Evolutionary conservation across 2,329 filamentous ascomycete species (phyloP).

Genomic region (Domatiomyces globalis): DNA sequence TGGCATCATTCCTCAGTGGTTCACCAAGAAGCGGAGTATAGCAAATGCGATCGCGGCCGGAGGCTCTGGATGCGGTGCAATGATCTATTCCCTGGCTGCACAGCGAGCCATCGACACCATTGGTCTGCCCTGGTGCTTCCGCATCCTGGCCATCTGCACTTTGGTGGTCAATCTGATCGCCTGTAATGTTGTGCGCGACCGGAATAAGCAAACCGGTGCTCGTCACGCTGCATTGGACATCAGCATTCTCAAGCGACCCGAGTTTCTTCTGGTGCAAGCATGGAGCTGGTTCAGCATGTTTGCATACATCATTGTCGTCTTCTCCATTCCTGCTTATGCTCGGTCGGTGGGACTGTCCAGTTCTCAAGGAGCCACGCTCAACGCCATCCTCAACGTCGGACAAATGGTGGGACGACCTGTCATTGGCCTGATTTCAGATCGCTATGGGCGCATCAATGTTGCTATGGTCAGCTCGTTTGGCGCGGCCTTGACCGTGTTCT

Average conservation of each 20-base stretch:
- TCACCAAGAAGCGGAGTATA: conserved; percentile 41
- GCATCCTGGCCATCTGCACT: conserved; percentile 43
- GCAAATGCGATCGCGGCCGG: conserved; percentile 47
- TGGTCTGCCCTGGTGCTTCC: conserved; percentile 47
- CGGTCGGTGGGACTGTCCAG: conserved; percentile 43
- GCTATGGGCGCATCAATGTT: conserved; percentile 49
- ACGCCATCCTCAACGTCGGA: conserved; percentile 49
- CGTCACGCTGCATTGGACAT: conserved; percentile 40
- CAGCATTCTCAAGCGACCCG: conserved; percentile 37
- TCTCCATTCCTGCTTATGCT: conserved; percentile 50
- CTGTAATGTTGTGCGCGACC: conserved; percentile 41
- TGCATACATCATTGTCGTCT: conserved; percentile 51
- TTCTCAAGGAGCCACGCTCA: conserved; percentile 47
- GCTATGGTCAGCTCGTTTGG: conserved; percentile 41
- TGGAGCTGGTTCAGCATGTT: conserved; percentile 51
- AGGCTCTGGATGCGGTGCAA: conserved; percentile 45
- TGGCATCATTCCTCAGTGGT: conserved; percentile 48
- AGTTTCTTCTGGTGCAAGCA: conserved; percentile 44
- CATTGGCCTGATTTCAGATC: conserved; percentile 49
- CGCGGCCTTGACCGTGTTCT: conserved; percentile 43
- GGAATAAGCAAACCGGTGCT: conserved; percentile 42
- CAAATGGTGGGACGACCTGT: conserved; percentile 43
- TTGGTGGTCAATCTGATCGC: conserved; percentile 40
- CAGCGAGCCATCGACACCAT: conserved; percentile 44
- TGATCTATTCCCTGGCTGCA: conserved; percentile 44